These are phyloP conservation scores for Daldinia concentrica DNA, from an alignment of 495 filamentous ascomycete genomes.

Conservation along the genomic window DNA sequence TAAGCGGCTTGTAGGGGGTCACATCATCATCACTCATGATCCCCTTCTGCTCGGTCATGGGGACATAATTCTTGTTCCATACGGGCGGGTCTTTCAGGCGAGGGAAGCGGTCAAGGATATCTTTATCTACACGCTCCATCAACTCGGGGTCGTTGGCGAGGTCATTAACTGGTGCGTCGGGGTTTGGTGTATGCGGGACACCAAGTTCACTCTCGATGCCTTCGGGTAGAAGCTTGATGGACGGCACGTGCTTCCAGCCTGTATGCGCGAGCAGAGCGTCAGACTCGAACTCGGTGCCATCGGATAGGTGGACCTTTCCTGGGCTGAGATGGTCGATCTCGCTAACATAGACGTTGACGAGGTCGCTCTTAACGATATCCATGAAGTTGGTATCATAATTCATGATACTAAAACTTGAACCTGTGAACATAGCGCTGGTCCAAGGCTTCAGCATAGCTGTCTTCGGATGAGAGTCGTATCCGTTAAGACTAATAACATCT, in stretches of 20 bases:
- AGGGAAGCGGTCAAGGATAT: constrained; percentile 75
- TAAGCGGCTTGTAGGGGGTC: constrained; percentile 49
- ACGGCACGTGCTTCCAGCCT: constrained; percentile 71
- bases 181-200: constrained; percentile 49
- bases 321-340: constrained; percentile 66
- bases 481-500: constrained; percentile 64
- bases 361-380: constrained; percentile 64
- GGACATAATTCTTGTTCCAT: constrained; percentile 54
- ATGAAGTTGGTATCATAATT: constrained; percentile 74
- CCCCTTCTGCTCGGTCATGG: constrained; percentile 53
- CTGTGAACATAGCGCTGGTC: constrained; percentile 68
- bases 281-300: constrained; percentile 62
- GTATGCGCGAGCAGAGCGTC: constrained; percentile 76
- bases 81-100: constrained; percentile 61
- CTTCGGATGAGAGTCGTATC: constrained; percentile 66
- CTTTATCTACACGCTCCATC: constrained; percentile 62
- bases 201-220: constrained; percentile 59
- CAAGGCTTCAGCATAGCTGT: constrained; percentile 68
- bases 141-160: constrained; percentile 46
- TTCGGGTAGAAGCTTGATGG: constrained; percentile 70
- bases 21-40: constrained; percentile 47
- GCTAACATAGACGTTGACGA: constrained; percentile 67
- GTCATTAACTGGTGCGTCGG: constrained; percentile 39
- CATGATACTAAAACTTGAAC: constrained; percentile 66
- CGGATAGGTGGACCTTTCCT: constrained; percentile 63